Conservation (phyloP, 768 basidiomycete genomes). For the Pluteus cervinus region DNA sequence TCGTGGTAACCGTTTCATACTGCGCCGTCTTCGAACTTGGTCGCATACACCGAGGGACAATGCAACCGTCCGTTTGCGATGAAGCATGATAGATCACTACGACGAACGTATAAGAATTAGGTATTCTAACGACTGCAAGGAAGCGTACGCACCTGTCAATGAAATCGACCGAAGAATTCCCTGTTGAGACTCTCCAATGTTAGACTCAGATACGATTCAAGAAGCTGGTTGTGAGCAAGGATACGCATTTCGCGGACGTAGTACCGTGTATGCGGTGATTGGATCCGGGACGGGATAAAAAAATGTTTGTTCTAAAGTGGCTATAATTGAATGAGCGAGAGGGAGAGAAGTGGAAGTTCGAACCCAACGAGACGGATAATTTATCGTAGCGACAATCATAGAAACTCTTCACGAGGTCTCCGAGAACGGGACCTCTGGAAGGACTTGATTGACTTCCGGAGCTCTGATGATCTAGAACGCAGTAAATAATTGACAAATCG, state of each 20-base stretch:
- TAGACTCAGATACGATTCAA: slow-evolving; percentile 83
- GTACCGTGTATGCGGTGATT: slow-evolving; percentile 80
- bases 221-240: slow-evolving; percentile 81
- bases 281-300: slow-evolving; percentile 80
- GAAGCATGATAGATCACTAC: slow-evolving; percentile 89
- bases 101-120: no score
- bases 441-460: slow-evolving; percentile 79
- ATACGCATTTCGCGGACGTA: slow-evolving; percentile 97
- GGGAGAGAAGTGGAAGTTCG: slow-evolving; percentile 11
- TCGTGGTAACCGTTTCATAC: slow-evolving; percentile 86
- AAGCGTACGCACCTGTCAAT: slow-evolving; percentile 64
- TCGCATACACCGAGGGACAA: slow-evolving; percentile 90
- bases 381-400: slow-evolving; percentile 93
- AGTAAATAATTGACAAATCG: not conserved
- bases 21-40: slow-evolving; percentile 80
- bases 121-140: not conserved
- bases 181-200: slow-evolving; percentile 79
- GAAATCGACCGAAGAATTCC: slow-evolving; percentile 87
- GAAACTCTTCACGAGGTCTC: slow-evolving; percentile 77
- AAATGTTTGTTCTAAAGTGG: slow-evolving; percentile 83
- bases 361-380: slow-evolving; percentile 86
- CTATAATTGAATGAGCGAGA: slow-evolving; percentile 29
- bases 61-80: slow-evolving; percentile 82
- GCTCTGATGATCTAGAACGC: slow-evolving; percentile 80
- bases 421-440: slow-evolving; percentile 80